Percentiles rank a stretch among this genome's conserved stretches.
Evolutionary conservation across 192 early-diverging fungal genomes (phyloP).

Genomic region (Coemansia sp.): DNA sequence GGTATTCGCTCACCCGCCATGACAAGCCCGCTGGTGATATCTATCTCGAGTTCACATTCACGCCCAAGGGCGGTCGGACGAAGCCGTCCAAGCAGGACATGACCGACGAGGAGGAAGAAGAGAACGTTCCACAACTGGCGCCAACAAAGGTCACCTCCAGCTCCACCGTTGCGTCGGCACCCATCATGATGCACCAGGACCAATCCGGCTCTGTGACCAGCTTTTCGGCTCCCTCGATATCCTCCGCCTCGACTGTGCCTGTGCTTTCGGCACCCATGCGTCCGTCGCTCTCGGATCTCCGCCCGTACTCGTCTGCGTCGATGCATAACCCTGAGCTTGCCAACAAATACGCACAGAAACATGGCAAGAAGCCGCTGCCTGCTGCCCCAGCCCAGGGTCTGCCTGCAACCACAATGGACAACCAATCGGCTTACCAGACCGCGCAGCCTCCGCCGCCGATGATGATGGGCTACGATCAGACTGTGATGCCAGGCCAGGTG

Average conservation of each 20-base stretch:
- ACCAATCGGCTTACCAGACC: not conserved
- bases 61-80: constrained; percentile 41
- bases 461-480: constrained; percentile 33
- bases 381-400: constrained; percentile 17
- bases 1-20: constrained; percentile 45
- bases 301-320: constrained; percentile 54
- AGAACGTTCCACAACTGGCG: constrained; percentile 18
- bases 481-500: constrained; percentile 44
- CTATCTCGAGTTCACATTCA: constrained; percentile 53
- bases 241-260: constrained; percentile 6
- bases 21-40: constrained; percentile 51
- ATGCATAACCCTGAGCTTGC: constrained; percentile 49
- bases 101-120: constrained; percentile 20
- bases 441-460: not conserved
- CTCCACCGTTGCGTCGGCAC: constrained; percentile 33
- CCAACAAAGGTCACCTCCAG: constrained; percentile 15
- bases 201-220: not conserved
- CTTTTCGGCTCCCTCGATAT: constrained; percentile 1
- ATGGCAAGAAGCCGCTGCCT: constrained; percentile 51
- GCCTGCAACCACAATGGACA: not conserved
- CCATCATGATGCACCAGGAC: constrained; percentile 24
- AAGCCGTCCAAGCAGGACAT: constrained; percentile 12
- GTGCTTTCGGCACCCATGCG: constrained; percentile 11
- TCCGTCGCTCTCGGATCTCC: constrained; percentile 48
- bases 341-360: constrained; percentile 50